Conservation (phyloP, 306 rosid species). For the Mimosa pudica region DNA sequence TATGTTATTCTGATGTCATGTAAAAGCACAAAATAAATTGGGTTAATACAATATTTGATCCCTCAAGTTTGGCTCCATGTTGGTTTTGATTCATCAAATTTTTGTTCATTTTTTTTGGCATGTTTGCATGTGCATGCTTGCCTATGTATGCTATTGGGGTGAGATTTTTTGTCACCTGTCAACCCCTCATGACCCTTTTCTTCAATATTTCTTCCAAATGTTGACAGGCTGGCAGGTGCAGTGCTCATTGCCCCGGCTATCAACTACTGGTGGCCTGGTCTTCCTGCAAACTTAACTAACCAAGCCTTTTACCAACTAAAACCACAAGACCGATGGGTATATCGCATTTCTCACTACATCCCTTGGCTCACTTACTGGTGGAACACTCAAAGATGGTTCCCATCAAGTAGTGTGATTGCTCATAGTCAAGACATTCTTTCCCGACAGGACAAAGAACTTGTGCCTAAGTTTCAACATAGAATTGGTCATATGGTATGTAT, state of each 20-base stretch:
- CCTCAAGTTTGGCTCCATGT: too few species aligned
- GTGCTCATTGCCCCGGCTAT: slow-evolving; percentile 67
- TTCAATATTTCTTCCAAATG: slow-evolving; percentile 5
- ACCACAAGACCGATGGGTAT: slow-evolving; percentile 68
- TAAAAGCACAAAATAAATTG: background rate
- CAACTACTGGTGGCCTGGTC: slow-evolving; percentile 88
- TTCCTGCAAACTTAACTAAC: slow-evolving; percentile 65
- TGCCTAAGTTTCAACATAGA: background rate
- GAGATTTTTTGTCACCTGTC: background rate
- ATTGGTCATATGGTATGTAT: slow-evolving; percentile 35
- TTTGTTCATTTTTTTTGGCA: background rate
- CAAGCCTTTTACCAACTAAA: slow-evolving; percentile 49
- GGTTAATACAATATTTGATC: too few species aligned
- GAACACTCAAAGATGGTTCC: slow-evolving; percentile 91
- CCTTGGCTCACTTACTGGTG: slow-evolving; percentile 97
- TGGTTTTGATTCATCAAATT: background rate
- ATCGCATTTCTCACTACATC: slow-evolving; percentile 67
- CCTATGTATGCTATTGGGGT: background rate
- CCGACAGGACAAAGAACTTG: slow-evolving; percentile 37
- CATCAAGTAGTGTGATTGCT: slow-evolving; percentile 29
- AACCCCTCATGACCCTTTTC: slow-evolving; percentile 5
- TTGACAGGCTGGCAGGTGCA: slow-evolving; percentile 75
- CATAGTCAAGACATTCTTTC: slow-evolving; percentile 33
- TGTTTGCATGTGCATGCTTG: background rate
- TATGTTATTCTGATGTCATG: background rate